A percentile compares a stretch with the other conserved stretches of the same genome.
phyloP scores from a whole-genome alignment of 768 basidiomycete genomes.

The Phlegmacium glaucopus region DNA sequence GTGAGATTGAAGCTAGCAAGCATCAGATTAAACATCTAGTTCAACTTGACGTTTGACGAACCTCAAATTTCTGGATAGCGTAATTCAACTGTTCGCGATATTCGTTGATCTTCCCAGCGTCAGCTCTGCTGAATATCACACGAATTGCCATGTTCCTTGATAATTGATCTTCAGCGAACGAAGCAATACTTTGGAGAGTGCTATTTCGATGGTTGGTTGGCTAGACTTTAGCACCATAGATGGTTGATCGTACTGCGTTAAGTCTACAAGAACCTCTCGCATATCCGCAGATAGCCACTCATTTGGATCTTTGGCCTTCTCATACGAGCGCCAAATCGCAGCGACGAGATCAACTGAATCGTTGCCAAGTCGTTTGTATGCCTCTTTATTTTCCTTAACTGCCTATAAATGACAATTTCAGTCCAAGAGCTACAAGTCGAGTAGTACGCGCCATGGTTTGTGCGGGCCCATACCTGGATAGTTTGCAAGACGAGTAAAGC shows the following conservation, averaged over 20 bases:
- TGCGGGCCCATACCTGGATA: background rate
- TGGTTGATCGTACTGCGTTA: background rate
- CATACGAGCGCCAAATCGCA: conserved; percentile 5
- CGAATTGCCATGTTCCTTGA: background rate
- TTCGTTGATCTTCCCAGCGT: conserved; percentile 1
- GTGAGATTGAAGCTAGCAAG: background rate
- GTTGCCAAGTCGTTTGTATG: background rate
- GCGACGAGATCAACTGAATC: conserved; percentile 5
- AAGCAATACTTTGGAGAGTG: background rate
- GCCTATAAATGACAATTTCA: background rate
- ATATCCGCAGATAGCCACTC: background rate
- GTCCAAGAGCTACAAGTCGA: background rate
- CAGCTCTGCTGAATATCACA: background rate
- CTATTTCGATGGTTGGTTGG: background rate
- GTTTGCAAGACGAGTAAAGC: background rate
- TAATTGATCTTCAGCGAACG: background rate
- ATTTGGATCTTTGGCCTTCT: background rate
- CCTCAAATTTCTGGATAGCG: background rate
- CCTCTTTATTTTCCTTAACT: conserved; percentile 6
- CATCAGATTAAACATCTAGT: background rate
- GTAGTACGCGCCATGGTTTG: background rate
- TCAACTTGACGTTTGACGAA: background rate
- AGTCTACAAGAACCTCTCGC: background rate
- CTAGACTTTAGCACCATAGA: background rate
- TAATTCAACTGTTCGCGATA: background rate